A percentile compares a stretch with the other conserved stretches of the same genome.
These are phyloP conservation scores for Myochromella boudieri DNA, from an alignment of 768 basidiomycete genomes.

Conservation along the genomic window DNA sequence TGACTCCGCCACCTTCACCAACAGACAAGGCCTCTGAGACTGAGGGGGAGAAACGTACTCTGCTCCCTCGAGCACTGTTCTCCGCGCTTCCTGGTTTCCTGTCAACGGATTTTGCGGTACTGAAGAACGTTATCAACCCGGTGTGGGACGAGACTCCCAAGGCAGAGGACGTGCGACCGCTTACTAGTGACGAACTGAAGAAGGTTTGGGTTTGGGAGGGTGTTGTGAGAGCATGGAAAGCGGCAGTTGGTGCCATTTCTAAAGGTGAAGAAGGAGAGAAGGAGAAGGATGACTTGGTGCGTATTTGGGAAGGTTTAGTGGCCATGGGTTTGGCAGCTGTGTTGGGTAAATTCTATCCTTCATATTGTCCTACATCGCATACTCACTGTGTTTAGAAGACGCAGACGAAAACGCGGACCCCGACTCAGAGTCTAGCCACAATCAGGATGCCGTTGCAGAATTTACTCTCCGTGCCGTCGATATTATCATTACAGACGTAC, in stretches of 20 bases:
- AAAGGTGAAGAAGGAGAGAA: slow-evolving; percentile 8
- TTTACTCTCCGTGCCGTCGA: slow-evolving; percentile 41
- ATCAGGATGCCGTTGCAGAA: slow-evolving; percentile 31
- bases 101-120: slow-evolving; percentile 46
- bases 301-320: slow-evolving; percentile 60
- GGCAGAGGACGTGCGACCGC: slow-evolving; percentile 52
- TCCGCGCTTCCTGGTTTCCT: slow-evolving; percentile 57
- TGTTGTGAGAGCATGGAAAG: slow-evolving; percentile 17
- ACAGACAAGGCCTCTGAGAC: slow-evolving; percentile 5
- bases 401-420: slow-evolving; percentile 33
- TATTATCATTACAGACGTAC: slow-evolving; percentile 44
- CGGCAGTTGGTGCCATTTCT: slow-evolving; percentile 1
- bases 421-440: slow-evolving; percentile 21
- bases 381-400: slow-evolving; percentile 30
- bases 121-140: slow-evolving; percentile 48
- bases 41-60: slow-evolving; percentile 27
- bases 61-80: slow-evolving; percentile 56
- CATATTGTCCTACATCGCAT: neutral
- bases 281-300: slow-evolving; percentile 26
- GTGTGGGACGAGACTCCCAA: slow-evolving; percentile 55
- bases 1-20: slow-evolving; percentile 18
- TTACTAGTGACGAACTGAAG: slow-evolving; percentile 58
- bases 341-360: slow-evolving; percentile 36
- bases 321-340: slow-evolving; percentile 45
- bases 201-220: slow-evolving; percentile 39